Conservation (phyloP, 768 basidiomycete species). For the Phaeotremella skinneri region DNA sequence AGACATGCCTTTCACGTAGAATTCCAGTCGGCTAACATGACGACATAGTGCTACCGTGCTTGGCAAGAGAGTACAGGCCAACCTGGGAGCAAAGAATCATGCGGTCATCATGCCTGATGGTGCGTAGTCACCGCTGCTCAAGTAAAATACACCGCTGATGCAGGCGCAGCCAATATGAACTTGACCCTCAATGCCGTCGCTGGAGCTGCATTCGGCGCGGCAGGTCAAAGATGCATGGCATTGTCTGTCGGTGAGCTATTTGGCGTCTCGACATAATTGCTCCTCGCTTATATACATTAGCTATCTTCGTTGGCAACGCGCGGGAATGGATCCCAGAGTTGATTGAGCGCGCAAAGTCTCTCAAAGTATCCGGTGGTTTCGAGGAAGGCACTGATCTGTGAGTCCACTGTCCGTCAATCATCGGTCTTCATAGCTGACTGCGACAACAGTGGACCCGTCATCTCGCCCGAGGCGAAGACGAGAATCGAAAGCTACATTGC, state of each 20-base stretch:
- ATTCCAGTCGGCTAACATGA: background rate
- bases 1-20: background rate
- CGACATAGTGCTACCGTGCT: constrained; percentile 65
- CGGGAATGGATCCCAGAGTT: constrained; percentile 83
- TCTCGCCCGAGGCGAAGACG: constrained; percentile 71
- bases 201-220: constrained; percentile 94
- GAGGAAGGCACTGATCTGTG: constrained; percentile 77
- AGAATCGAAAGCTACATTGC: constrained; percentile 73
- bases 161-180: constrained; percentile 73
- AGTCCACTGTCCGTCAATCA: constrained; percentile 52
- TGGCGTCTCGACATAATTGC: background rate
- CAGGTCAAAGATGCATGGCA: constrained; percentile 97
- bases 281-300: constrained; percentile 17
- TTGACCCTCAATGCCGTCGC: constrained; percentile 84
- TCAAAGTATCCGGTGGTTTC: constrained; percentile 87
- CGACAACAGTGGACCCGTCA: constrained; percentile 54
- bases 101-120: constrained; percentile 91
- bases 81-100: constrained; percentile 97
- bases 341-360: constrained; percentile 70
- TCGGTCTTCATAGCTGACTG: background rate
- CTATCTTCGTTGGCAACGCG: constrained; percentile 72
- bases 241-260: constrained; percentile 72
- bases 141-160: background rate
- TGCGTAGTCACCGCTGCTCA: constrained; percentile 44
- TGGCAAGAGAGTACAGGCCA: constrained; percentile 82